Percentiles rank a stretch among this genome's conserved stretches.
phyloP scores from a whole-genome alignment of 139 green algal genomes.

The Chlamydomonas sp. region DNA sequence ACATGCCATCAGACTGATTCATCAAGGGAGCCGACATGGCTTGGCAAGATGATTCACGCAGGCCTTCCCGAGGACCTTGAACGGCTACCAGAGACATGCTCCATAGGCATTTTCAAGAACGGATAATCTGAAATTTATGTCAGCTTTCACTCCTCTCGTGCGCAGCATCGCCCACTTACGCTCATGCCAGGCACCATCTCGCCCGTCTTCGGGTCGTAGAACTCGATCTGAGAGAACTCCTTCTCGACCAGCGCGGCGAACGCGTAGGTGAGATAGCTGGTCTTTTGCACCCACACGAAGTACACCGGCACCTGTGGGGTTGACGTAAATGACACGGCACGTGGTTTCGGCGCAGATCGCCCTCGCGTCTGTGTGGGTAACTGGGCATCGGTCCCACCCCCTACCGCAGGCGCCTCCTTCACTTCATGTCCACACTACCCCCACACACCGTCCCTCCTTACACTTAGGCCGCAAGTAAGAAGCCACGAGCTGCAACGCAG shows the following conservation, averaged over 20 bases:
- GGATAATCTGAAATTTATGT: not conserved
- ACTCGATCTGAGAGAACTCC: slow-evolving; percentile 35
- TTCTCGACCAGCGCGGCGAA: slow-evolving; percentile 49
- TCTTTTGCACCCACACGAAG: slow-evolving; percentile 67
- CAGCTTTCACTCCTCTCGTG: not conserved
- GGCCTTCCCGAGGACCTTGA: no score
- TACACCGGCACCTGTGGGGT: slow-evolving; percentile 51
- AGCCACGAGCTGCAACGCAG: no score
- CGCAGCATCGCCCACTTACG: not conserved
- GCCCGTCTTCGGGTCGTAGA: not conserved
- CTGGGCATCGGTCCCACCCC: no score
- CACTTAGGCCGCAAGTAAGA: no score
- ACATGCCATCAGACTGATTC: no score
- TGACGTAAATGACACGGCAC: not conserved
- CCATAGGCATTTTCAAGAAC: not conserved
- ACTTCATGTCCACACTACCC: no score
- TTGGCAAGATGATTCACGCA: no score
- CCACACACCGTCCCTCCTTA: no score
- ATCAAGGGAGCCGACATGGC: no score
- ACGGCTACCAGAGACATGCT: no score
- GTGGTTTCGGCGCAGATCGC: not conserved
- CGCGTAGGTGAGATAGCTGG: slow-evolving; percentile 69
- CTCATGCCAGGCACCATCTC: slow-evolving; percentile 10
- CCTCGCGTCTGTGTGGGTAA: no score
- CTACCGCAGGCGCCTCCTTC: no score